Evolutionary conservation across 1,139 yeast species (phyloP), one percentile per base, ranked within the genome.

Genomic region (Meyerozyma carpophila): DNA sequence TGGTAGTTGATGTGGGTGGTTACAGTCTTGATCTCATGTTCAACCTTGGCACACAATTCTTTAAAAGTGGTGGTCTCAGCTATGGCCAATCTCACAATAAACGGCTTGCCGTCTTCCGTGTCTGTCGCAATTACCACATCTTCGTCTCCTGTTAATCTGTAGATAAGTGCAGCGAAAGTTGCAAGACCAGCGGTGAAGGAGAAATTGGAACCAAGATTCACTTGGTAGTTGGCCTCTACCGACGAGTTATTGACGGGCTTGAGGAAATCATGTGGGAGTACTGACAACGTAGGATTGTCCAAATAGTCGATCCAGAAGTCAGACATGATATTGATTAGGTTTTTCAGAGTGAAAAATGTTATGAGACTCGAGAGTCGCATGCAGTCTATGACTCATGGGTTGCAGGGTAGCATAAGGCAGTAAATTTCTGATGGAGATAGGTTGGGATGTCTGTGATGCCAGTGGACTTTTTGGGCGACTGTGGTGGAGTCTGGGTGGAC

Each of bases 91-190:
- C 96, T 73, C 37, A 88, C 61, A 25, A 87, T 81, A 51, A 81
- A 79, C 50, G 70, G 82, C 47, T 63, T 61, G 26, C 59, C 58
- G 8, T 59, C 56, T 21, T 68, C 63, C 13, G 73, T 63, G 47
- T 81, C 82, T 1, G 94, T 80, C 25, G 95, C 89, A 49, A 93
- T 67, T n/a, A 86, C 83, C 43, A 93, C 82, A 57, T 93, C 98
- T 51, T 90, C 97, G 59, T 93, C 98, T 25, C 97, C 98, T 5
- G 97, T 85, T 44, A 88, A 71, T 59, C 98, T 77, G 63, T 78
- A 84, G 34, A 88, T 74, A 45, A 93, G 71, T 2, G 84, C 79
- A 25, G 84, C 80, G 67, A 84, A 87, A 1, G 79, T 79, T n/a
- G 95, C 71, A 46, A 89, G 72, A 0, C 84, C 81, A 18, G 76